A percentile compares a stretch with the other conserved stretches of the same genome.
Evolutionary conservation across 441 rosid genomes (phyloP).

Genomic region (Geranium incanum): DNA sequence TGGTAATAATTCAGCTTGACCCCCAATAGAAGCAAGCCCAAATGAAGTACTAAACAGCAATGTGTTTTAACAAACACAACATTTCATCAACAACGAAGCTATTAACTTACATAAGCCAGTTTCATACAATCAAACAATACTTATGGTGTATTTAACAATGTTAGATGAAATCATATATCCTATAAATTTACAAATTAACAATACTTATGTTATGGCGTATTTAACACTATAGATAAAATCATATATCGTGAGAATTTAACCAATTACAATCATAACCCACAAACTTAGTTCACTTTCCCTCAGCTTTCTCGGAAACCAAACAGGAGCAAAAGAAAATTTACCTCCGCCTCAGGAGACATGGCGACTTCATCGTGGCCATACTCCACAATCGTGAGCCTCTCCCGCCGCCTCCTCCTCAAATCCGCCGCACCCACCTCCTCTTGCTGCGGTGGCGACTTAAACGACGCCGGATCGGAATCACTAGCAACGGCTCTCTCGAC

Average conservation of each 20-base stretch:
- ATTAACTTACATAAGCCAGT: background rate
- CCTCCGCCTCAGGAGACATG: constrained; percentile 68
- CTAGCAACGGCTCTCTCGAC: too few species aligned
- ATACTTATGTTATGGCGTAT: too few species aligned
- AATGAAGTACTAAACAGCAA: background rate
- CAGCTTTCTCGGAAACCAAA: background rate
- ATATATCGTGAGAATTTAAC: too few species aligned
- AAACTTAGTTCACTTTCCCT: background rate
- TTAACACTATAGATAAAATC: too few species aligned
- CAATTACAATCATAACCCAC: background rate
- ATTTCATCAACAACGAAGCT: background rate
- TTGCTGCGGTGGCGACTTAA: too few species aligned
- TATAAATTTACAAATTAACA: too few species aligned
- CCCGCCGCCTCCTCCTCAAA: constrained; percentile 29
- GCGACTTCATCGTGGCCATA: constrained; percentile 65
- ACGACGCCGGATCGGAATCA: too few species aligned
- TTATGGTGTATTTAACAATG: too few species aligned
- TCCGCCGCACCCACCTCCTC: constrained; percentile 14
- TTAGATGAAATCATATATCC: too few species aligned
- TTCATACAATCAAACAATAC: background rate
- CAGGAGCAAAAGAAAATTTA: constrained; percentile 8
- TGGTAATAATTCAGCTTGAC: background rate
- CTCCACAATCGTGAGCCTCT: constrained; percentile 51
- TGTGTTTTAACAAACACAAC: background rate
- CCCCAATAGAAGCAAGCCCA: background rate